These are phyloP conservation scores for Sutorius australiensis DNA, from an alignment of 768 basidiomycete species.

Conservation along the genomic window DNA sequence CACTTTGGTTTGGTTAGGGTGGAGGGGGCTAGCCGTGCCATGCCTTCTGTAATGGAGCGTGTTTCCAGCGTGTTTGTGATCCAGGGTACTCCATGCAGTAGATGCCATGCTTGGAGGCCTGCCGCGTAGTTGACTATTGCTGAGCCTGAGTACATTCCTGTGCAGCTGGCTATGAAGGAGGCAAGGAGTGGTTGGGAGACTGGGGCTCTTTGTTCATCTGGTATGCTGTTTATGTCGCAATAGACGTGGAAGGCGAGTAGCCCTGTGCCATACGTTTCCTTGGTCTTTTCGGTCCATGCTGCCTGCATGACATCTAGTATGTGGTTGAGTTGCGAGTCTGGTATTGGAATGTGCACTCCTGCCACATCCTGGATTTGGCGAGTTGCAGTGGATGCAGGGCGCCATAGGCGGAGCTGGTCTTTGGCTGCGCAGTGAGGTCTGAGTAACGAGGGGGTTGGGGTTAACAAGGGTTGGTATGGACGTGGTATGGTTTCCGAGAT, in stretches of 20 bases:
- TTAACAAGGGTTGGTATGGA: background rate
- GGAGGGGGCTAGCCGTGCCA: accelerated
- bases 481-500: background rate
- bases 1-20: too few relatives aligned
- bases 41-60: background rate
- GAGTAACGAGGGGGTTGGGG: background rate
- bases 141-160: background rate
- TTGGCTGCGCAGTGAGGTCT: background rate
- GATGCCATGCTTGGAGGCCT: background rate
- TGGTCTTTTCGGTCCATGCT: background rate
- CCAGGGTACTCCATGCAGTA: background rate
- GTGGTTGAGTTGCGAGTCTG: background rate
- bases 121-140: background rate
- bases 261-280: background rate
- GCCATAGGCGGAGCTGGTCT: background rate
- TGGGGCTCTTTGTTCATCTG: background rate
- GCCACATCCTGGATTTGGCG: accelerated
- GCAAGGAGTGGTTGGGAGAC: accelerated
- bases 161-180: background rate
- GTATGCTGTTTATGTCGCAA: conserved; percentile 1
- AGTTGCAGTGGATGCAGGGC: accelerated
- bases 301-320: background rate
- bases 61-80: background rate
- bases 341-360: accelerated
- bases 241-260: background rate